Evolutionary conservation across 225 moss, liverwort and hornwort genomes (phyloP).

Genomic region (Pseudisothecium myosuroides): DNA sequence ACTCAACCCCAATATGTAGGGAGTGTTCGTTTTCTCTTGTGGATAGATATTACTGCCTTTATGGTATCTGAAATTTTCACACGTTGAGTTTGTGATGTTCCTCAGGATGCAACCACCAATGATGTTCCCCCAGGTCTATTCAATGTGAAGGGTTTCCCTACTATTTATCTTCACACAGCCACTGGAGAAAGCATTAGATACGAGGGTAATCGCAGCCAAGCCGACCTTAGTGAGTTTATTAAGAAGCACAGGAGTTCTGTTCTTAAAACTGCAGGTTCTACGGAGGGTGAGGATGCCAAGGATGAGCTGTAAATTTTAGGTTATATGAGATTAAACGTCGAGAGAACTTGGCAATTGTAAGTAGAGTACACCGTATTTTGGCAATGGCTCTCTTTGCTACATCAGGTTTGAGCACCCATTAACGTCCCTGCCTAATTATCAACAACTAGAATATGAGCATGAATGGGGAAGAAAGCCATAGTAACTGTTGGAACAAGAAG

Average conservation of each 20-base stretch:
- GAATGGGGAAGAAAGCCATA: too few species aligned
- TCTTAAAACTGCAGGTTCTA: neutral
- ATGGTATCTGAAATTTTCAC: neutral
- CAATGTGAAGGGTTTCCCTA: conserved; percentile 79
- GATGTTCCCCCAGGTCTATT: conserved; percentile 56
- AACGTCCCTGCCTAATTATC: neutral
- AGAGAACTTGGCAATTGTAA: neutral
- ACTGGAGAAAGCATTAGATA: conserved; percentile 43
- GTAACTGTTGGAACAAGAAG: neutral
- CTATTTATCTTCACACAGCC: conserved; percentile 66
- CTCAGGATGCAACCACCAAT: conserved; percentile 83
- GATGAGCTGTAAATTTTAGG: conserved; percentile 29
- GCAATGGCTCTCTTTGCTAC: neutral
- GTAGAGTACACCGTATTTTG: neutral
- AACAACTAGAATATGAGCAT: neutral
- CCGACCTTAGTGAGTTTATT: conserved; percentile 64
- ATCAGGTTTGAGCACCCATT: neutral
- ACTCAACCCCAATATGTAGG: neutral
- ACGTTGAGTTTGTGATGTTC: neutral
- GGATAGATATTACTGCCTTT: neutral
- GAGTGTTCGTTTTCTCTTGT: neutral
- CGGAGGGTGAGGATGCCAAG: conserved; percentile 6
- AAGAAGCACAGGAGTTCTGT: conserved; percentile 36
- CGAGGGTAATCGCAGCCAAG: conserved; percentile 66
- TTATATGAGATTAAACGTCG: neutral